Conservation (phyloP, 768 basidiomycete species). For the Leucocoprinus leucothites region DNA sequence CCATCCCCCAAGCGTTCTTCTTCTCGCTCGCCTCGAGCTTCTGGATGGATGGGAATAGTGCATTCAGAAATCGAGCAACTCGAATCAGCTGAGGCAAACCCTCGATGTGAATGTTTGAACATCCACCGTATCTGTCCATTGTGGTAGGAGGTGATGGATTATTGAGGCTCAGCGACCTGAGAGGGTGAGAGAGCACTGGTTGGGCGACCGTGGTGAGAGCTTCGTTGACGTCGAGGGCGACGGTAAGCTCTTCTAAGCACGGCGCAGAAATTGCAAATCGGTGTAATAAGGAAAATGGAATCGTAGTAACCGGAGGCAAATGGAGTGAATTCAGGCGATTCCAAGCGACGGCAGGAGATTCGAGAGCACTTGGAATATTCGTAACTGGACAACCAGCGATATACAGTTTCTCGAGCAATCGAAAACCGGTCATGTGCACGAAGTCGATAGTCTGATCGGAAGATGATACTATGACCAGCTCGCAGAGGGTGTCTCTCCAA, state of each 20-base stretch:
- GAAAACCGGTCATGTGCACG: not conserved
- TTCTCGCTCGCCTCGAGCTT: not conserved
- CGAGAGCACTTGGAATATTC: not conserved
- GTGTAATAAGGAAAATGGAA: not conserved
- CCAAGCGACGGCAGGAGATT: not conserved
- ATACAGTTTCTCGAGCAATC: not conserved
- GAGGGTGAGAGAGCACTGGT: not conserved
- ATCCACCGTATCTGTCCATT: not conserved
- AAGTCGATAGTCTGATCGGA: not conserved
- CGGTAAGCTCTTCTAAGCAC: not conserved
- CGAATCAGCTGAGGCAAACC: not conserved
- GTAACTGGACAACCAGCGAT: not conserved
- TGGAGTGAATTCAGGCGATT: not conserved
- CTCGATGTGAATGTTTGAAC: not conserved
- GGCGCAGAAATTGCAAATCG: not conserved
- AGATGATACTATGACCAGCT: not conserved
- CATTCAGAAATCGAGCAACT: not conserved
- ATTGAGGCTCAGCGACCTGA: not conserved
- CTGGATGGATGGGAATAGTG: not conserved
- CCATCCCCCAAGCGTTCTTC: not conserved
- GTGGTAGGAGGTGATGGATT: not conserved
- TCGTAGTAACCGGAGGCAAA: not conserved
- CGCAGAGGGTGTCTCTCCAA: not conserved
- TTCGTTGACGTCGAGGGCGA: not conserved
- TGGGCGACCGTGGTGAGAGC: not conserved